Conservation (phyloP, 2,329 filamentous ascomycete genomes). For the Paraphaeosphaeria sporulosa region DNA sequence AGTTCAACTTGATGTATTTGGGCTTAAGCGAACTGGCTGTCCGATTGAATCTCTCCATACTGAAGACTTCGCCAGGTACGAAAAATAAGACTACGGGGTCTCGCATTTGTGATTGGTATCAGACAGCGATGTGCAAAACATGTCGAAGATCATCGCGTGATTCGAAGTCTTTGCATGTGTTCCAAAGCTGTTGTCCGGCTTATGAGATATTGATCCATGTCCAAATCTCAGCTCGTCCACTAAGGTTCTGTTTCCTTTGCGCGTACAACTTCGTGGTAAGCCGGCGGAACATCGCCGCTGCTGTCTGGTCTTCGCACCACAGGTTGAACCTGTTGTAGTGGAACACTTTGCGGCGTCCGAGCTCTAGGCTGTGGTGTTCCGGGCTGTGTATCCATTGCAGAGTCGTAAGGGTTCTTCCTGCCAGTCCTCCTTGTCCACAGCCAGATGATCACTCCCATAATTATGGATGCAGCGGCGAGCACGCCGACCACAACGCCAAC, state of each 20-base stretch:
- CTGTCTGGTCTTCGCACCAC: slow-evolving; percentile 14
- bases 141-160: not conserved
- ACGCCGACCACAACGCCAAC: slow-evolving; percentile 16
- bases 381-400: not conserved
- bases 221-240: not conserved
- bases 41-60: no score
- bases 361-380: not conserved
- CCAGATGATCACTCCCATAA: slow-evolving; percentile 3
- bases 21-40: no score
- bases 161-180: not conserved
- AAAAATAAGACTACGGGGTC: not conserved
- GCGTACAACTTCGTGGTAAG: slow-evolving; percentile 15
- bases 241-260: not conserved
- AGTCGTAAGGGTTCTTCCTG: not conserved
- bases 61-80: not conserved
- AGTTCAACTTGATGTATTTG: no score
- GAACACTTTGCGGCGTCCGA: not conserved
- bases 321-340: slow-evolving; percentile 9
- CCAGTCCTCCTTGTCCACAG: slow-evolving; percentile 4
- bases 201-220: not conserved
- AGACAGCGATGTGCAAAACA: not conserved
- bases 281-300: slow-evolving; percentile 13
- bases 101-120: not conserved
- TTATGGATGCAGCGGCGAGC: not conserved
- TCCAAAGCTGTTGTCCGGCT: not conserved